A percentile compares a stretch with the other conserved stretches of the same genome.
Evolutionary conservation across 768 basidiomycete genomes (phyloP).

Genomic region (Rhodosporidiobolus odoratus): DNA sequence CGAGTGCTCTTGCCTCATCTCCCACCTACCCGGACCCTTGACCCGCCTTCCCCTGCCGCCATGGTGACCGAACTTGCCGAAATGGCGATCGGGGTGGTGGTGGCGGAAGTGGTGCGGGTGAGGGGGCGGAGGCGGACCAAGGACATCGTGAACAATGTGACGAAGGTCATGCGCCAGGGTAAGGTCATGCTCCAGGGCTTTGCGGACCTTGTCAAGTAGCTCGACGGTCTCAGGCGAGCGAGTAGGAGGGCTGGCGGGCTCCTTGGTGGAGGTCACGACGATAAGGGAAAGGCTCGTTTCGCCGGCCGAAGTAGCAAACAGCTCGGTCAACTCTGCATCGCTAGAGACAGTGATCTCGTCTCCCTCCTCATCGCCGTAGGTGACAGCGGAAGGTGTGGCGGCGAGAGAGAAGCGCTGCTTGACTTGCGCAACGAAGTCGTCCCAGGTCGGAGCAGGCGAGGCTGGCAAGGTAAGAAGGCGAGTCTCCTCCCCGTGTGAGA

Average conservation of each 20-base stretch:
- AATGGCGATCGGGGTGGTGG: neutral
- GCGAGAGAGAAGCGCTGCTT: slow-evolving; percentile 8
- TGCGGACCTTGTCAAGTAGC: neutral
- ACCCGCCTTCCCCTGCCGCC: neutral
- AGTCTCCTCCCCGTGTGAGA: neutral
- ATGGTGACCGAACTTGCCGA: neutral
- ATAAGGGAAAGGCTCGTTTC: neutral
- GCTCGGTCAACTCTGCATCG: neutral
- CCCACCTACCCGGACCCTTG: neutral
- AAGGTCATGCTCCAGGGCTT: neutral
- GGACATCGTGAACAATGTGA: neutral
- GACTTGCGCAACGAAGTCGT: neutral
- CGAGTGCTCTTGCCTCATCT: neutral
- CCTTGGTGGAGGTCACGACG: neutral
- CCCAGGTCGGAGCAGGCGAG: neutral
- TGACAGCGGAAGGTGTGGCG: neutral
- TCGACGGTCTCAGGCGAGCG: neutral
- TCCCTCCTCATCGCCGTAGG: slow-evolving; percentile 1
- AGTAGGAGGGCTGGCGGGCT: neutral
- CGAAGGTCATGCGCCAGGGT: slow-evolving; percentile 1
- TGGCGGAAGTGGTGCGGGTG: neutral
- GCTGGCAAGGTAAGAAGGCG: neutral
- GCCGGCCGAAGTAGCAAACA: neutral
- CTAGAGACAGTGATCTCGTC: slow-evolving; percentile 6
- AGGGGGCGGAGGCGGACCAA: neutral